Base-by-base conservation (phyloP, 169 alveolate genomes). In the Perkinsus marinus region DNA sequence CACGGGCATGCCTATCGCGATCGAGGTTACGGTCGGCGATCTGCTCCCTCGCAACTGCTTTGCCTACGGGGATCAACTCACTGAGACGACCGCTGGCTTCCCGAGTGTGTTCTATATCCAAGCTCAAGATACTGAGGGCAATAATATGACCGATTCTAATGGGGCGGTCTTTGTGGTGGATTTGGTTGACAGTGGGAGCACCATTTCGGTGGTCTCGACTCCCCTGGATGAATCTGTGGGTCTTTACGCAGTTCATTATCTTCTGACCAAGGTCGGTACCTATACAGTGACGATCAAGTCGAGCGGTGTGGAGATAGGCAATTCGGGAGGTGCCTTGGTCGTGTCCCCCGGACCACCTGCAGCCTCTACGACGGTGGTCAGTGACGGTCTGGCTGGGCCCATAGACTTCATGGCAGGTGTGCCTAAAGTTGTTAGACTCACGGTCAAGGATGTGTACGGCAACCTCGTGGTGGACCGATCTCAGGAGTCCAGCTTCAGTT, bases 101-200 rank as follows among this genome's bases (percentile, higher is more conserved):
- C 68, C 39, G 7, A 89, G 38, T 17, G 68, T 39, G 26, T 89
- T 89, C 57, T 89, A 89, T 39, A n/a, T 89, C 5, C 91, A 89
- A 89, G 91, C 91, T 9, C 37, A 89, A 89, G 91, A 89, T 17
- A 30, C 91, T 3, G 91, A 39, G 46, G 91, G 91, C 6, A 89
- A 89, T 37, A 89, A 39, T 6, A 39, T 89, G 39, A 26, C 46
- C 36, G 91, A 89, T 41, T 34, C 39, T 10, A 39, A 41, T n/a
- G 91, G 46, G 7, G 91, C 46, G 10, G 36, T 39, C 19, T 41
- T 89, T 6, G 43, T 26, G 6, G 68, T 39, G 41, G n/a, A 34
- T 2, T 26, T 26, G 68, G 68, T 19, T 37, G 13, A n/a, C 68
- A 39, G 46, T 38, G 37, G 39, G 38, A 39, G 38, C 57, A 89